Base-by-base conservation (phyloP, 139 green algal genomes). In the Coccomyxa sp. region DNA sequence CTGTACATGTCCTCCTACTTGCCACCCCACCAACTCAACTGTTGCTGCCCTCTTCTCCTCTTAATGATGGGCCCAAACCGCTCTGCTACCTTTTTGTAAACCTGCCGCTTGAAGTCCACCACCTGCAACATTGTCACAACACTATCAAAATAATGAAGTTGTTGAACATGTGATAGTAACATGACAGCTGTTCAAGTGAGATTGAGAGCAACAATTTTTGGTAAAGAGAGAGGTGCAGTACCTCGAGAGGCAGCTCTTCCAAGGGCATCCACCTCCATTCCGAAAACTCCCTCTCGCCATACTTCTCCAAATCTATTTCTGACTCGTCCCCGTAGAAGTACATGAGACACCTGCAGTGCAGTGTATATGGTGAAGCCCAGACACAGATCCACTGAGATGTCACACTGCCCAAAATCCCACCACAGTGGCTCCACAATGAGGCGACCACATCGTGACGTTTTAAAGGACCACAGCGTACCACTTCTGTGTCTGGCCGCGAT, bases 401-500 rank as follows among this genome's bases (percentile, higher is more conserved):
- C 63, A 28, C 63, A 71, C 63, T 71, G 63, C 63, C 21, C 21
- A 71, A 15, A 68, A 25, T 71, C 9, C 18, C 63, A 71, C 7
- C 18, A 71, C 18, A 25, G 63, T 71, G 63, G 18, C 18, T 25
- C 16, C 60, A 16, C 60, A 16, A 68, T 25, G 60, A 14, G 15
- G 9, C 21, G 63, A 71, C 18, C 63, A 25, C 9, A 15, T 71
- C 10, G 63, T 71, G 63, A 21, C 9, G 1, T 16, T 71, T 25
- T 71, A 1, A 71, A 71, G 21, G 63, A 25, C 21, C 63, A 71
- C 18, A 15, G 30, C 84, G 27, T 28, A 84, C 89, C 89, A 91
- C 51, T 89, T 91, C 63, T 92, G 89, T 32, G 87, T 90, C 80
- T 92, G 89, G 4, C 89, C 89, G 11, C 77, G 81, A 77, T 91